Percentiles rank a stretch among this genome's conserved stretches.
Conservation (phyloP, 352 stramenopile species). For the Phytopythium helicoides region DNA sequence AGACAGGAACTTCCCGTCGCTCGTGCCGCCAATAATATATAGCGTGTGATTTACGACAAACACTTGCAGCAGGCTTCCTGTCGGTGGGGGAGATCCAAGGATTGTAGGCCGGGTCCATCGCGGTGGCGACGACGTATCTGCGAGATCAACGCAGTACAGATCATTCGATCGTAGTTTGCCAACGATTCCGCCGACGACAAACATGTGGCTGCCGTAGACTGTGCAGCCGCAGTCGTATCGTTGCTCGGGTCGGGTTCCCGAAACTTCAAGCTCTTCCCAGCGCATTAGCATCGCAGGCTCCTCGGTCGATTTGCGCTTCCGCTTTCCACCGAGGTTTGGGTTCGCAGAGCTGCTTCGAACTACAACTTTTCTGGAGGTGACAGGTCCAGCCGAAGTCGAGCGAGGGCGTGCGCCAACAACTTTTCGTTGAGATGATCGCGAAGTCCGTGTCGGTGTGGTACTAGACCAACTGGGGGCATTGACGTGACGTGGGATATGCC, state of each 20-base stretch:
- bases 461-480: not conserved
- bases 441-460: not conserved
- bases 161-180: slow-evolving; percentile 56
- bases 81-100: slow-evolving; percentile 28
- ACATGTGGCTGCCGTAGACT: slow-evolving; percentile 32
- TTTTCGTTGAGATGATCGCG: slow-evolving; percentile 2
- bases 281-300: slow-evolving; percentile 21
- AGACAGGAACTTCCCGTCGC: slow-evolving; percentile 56
- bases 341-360: not conserved
- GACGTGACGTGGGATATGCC: not conserved
- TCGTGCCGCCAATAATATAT: slow-evolving; percentile 57
- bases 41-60: slow-evolving; percentile 46
- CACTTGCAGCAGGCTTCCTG: slow-evolving; percentile 47
- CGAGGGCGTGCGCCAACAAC: not conserved
- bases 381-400: not conserved
- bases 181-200: slow-evolving; percentile 63
- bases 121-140: slow-evolving; percentile 10
- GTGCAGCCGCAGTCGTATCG: slow-evolving; percentile 59
- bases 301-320: slow-evolving; percentile 35
- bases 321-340: not conserved
- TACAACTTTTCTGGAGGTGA: not conserved
- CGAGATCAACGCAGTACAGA: slow-evolving; percentile 41
- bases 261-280: slow-evolving; percentile 30
- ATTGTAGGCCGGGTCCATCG: slow-evolving; percentile 34
- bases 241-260: slow-evolving; percentile 26